Conservation (phyloP, 139 green algal species). For the Nannochloris sp. region DNA sequence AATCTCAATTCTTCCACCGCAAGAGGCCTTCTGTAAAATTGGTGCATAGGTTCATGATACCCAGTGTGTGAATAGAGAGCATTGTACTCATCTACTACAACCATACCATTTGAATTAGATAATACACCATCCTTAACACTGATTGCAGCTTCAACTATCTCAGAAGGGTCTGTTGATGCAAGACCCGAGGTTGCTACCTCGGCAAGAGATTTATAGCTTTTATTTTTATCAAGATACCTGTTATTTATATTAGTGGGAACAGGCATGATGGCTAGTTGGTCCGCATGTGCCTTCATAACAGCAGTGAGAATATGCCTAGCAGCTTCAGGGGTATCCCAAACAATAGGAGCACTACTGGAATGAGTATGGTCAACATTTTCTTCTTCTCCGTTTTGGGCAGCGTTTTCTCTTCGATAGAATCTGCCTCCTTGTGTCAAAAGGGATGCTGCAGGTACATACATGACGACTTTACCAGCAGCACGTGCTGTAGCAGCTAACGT, state of each 20-base stretch:
- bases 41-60: conserved; percentile 9
- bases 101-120: not conserved
- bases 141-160: conserved; percentile 14
- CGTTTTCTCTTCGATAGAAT: conserved; percentile 18
- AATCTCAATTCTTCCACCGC: not conserved
- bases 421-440: conserved; percentile 44
- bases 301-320: conserved; percentile 46
- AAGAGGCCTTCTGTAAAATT: conserved; percentile 2
- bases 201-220: conserved; percentile 3
- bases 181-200: conserved; percentile 31
- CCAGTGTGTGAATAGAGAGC: not conserved
- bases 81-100: conserved; percentile 11
- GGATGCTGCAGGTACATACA: conserved; percentile 58
- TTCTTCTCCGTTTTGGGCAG: not conserved
- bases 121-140: conserved; percentile 4
- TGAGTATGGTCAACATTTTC: not conserved
- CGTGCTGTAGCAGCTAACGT: conserved; percentile 48
- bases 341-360: conserved; percentile 8
- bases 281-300: conserved; percentile 31
- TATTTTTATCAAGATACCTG: too few species aligned
- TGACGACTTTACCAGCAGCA: conserved; percentile 42
- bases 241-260: not conserved
- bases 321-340: conserved; percentile 59
- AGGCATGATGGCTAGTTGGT: conserved; percentile 23
- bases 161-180: conserved; percentile 2